Conservation (phyloP, 2,329 filamentous ascomycete genomes). For the Colletotrichum sp. region DNA sequence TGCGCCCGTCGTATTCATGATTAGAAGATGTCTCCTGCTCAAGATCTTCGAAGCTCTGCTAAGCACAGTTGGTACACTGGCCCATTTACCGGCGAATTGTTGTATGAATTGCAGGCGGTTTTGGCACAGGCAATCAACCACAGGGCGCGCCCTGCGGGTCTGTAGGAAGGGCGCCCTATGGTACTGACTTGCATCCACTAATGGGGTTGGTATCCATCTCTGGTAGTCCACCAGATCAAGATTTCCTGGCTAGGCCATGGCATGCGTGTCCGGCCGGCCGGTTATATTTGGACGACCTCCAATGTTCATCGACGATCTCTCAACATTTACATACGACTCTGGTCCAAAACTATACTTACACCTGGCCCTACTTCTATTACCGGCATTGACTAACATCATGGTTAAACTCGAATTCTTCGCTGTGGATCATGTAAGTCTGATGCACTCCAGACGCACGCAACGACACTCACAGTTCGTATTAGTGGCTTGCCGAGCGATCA, state of each 20-base stretch:
- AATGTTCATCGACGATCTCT: neutral
- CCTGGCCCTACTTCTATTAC: neutral
- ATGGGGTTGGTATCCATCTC: neutral
- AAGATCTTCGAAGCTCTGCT: neutral
- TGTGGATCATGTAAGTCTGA: neutral
- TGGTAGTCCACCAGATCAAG: neutral
- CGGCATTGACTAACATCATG: neutral
- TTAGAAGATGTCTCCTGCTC: neutral
- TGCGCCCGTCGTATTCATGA: neutral
- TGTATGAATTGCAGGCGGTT: neutral
- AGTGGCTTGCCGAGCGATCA: neutral
- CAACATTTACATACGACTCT: neutral
- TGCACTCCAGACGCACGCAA: neutral
- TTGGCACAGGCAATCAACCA: neutral
- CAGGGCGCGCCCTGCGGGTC: neutral
- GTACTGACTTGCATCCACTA: neutral
- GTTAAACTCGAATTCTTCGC: neutral
- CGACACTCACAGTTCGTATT: neutral
- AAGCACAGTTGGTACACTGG: neutral
- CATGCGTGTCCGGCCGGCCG: neutral
- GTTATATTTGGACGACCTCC: neutral
- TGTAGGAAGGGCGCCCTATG: neutral
- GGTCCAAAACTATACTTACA: neutral
- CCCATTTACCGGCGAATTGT: neutral
- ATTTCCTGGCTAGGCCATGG: neutral